A percentile compares a stretch with the other conserved stretches of the same genome.
phyloP scores from a whole-genome alignment of 768 basidiomycete genomes.

The Artomyces pyxidatus region DNA sequence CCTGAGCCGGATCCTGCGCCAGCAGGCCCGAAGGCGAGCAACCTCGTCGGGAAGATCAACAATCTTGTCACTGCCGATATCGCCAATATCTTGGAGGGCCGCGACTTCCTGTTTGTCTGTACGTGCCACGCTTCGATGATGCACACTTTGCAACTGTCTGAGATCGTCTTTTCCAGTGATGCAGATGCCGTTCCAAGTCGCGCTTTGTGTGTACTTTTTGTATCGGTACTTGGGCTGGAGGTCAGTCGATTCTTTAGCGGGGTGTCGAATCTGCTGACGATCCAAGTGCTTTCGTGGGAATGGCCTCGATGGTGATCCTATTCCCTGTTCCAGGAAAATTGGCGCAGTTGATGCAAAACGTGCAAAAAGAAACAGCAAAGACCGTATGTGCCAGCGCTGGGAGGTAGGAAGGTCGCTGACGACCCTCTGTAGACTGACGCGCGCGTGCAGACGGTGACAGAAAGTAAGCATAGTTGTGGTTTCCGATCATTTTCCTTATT shows the following conservation, averaged over 20 bases:
- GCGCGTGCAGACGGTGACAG: constrained; percentile 37
- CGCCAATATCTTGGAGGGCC: constrained; percentile 20
- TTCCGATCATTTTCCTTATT: neutral
- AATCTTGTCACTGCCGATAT: constrained; percentile 67
- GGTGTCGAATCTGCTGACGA: neutral
- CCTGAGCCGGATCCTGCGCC: neutral
- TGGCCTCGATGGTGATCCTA: constrained; percentile 30
- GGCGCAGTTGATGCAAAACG: constrained; percentile 26
- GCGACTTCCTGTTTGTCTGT: constrained; percentile 18
- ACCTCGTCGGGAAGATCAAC: constrained; percentile 68
- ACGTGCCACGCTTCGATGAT: neutral
- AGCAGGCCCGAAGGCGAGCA: constrained; percentile 21
- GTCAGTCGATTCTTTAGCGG: constrained; percentile 16
- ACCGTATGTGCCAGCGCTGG: constrained; percentile 19
- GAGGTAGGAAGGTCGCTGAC: neutral
- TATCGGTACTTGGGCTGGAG: constrained; percentile 44
- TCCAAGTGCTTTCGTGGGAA: constrained; percentile 32
- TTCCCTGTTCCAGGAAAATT: constrained; percentile 36
- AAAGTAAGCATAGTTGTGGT: constrained; percentile 19
- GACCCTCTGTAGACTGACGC: constrained; percentile 31
- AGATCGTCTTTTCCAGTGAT: constrained; percentile 17
- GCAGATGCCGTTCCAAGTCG: constrained; percentile 34
- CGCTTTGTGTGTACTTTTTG: constrained; percentile 33
- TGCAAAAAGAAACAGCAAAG: constrained; percentile 33
- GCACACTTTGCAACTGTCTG: neutral